A percentile compares a stretch with the other conserved stretches of the same genome.
Evolutionary conservation across 352 stramenopile species (phyloP).

Genomic region (Pythium oligandrum): DNA sequence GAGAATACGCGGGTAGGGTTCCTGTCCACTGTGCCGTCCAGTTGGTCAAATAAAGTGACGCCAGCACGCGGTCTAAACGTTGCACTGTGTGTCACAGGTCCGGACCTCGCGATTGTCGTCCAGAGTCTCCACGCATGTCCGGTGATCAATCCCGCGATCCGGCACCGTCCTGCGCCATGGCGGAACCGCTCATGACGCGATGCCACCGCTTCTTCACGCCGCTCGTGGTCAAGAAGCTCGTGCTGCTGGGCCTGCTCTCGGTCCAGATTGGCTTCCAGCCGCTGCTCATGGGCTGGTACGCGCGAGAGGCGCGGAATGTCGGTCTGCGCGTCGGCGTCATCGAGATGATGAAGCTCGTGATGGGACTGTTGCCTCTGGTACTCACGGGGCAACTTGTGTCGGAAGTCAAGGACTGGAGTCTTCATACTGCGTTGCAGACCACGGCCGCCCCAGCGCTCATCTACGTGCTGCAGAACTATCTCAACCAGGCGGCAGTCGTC

Average conservation of each 20-base stretch:
- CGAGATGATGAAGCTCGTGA: conserved; percentile 63
- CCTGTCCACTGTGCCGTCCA: too few relatives aligned
- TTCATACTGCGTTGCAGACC: conserved; percentile 50
- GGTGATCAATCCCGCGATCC: too few relatives aligned
- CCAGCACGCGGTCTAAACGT: too few relatives aligned
- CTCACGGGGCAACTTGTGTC: conserved; percentile 33
- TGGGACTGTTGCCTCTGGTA: conserved; percentile 61
- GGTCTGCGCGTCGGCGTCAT: conserved; percentile 71
- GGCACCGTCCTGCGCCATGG: not conserved
- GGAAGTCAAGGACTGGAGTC: conserved; percentile 66
- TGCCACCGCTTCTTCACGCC: conserved; percentile 22
- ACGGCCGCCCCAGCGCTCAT: conserved; percentile 70
- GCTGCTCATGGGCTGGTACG: conserved; percentile 75
- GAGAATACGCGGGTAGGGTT: too few relatives aligned
- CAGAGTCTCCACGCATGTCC: too few relatives aligned
- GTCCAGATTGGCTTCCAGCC: conserved; percentile 77
- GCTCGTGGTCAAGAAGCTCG: conserved; percentile 41
- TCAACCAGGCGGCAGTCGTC: conserved; percentile 76
- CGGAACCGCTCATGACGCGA: not conserved
- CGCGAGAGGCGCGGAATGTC: conserved; percentile 47
- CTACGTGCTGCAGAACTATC: conserved; percentile 80
- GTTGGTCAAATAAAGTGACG: too few relatives aligned
- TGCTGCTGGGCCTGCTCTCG: conserved; percentile 58
- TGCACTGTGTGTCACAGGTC: too few relatives aligned
- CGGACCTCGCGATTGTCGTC: too few relatives aligned